Conservation (phyloP, 768 basidiomycete species). For the Pleurotus tuoliensis region DNA sequence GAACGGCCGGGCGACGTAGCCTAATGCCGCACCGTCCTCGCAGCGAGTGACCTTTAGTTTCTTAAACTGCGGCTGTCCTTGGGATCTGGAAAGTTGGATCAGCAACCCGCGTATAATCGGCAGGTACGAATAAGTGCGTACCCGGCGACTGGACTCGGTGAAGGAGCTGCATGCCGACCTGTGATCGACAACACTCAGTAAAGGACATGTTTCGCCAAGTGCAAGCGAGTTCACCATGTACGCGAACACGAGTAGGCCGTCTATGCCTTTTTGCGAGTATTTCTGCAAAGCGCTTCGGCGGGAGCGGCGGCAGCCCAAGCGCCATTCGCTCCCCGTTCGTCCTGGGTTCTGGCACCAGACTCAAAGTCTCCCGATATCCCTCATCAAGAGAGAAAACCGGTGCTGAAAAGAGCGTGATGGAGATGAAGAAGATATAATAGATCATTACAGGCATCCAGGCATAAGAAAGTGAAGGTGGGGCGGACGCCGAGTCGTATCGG, state of each 20-base stretch:
- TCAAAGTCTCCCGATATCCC: neutral
- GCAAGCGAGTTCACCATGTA: neutral
- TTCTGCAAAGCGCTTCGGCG: neutral
- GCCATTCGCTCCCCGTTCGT: conserved; percentile 6
- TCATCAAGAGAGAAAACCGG: neutral
- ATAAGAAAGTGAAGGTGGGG: neutral
- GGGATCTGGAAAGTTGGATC: too few relatives aligned
- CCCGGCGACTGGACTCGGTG: neutral
- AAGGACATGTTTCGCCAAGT: neutral
- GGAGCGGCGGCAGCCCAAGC: neutral
- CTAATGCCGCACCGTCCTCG: neutral
- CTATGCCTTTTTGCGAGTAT: neutral
- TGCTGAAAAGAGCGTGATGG: neutral
- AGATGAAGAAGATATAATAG: neutral
- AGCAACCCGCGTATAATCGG: neutral
- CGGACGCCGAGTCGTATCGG: too few relatives aligned
- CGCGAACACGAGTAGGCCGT: neutral
- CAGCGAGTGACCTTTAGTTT: neutral
- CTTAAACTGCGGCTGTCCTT: neutral
- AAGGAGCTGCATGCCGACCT: neutral
- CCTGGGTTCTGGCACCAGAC: neutral
- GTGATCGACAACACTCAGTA: neutral
- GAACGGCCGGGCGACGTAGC: neutral
- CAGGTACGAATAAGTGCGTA: neutral
- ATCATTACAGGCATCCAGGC: neutral